Conservation (phyloP, 768 basidiomycete species). For the Russula foetens region DNA sequence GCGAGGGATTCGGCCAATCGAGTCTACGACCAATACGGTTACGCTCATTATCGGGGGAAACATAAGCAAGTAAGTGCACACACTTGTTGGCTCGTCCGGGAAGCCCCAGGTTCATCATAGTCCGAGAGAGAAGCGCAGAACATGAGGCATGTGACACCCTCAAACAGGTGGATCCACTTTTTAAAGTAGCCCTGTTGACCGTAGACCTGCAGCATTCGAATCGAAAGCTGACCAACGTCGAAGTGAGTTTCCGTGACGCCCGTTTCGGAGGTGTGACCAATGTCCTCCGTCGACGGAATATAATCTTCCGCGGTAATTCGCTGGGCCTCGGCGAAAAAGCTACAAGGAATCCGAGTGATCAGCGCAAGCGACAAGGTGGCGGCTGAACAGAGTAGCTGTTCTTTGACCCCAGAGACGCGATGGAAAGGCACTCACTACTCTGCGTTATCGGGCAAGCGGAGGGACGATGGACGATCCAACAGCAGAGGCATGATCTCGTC, state of each 20-base stretch:
- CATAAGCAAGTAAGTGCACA: background rate
- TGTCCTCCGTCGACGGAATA: constrained; percentile 75
- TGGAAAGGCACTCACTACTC: constrained; percentile 6
- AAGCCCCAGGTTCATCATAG: constrained; percentile 51
- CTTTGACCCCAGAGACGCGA: background rate
- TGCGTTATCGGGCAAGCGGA: background rate
- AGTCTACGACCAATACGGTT: constrained; percentile 25
- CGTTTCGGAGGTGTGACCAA: constrained; percentile 74
- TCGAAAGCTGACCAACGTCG: constrained; percentile 26
- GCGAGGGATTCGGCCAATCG: constrained; percentile 41
- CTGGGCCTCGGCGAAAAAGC: constrained; percentile 77
- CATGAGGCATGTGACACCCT: constrained; percentile 60
- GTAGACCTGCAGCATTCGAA: constrained; percentile 67
- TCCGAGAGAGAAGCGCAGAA: constrained; percentile 67
- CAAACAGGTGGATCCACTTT: constrained; percentile 48
- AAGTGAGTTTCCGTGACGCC: constrained; percentile 76
- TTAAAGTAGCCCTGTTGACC: constrained; percentile 44
- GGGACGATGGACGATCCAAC: background rate
- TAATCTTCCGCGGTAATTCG: constrained; percentile 75
- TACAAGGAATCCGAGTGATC: constrained; percentile 23
- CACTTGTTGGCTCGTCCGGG: background rate
- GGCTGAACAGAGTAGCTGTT: too few species aligned
- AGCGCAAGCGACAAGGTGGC: background rate
- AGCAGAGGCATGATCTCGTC: constrained; percentile 33
- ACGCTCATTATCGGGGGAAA: background rate